Percentiles rank a stretch among this genome's conserved stretches.
These are phyloP conservation scores for Rhizopogon salebrosus DNA, from an alignment of 768 basidiomycete genomes.

Conservation along the genomic window DNA sequence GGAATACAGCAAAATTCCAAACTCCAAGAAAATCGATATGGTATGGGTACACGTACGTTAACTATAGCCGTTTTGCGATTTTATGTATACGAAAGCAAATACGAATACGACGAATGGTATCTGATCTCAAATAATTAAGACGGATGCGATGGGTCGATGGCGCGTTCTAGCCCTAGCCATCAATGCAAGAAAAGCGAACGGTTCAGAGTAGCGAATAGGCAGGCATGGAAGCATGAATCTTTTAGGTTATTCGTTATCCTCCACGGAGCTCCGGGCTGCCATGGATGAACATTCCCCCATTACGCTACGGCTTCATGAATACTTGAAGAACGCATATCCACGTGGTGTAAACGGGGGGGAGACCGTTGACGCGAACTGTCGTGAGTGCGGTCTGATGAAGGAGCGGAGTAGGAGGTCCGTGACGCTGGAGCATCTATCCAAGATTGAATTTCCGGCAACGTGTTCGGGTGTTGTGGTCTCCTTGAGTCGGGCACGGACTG, in stretches of 20 bases:
- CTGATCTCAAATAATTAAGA: constrained; percentile 17
- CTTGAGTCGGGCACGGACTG: constrained; percentile 31
- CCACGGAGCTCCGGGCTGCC: constrained; percentile 16
- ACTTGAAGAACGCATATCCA: constrained; percentile 25
- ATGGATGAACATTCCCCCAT: constrained; percentile 4
- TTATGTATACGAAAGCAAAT: constrained; percentile 17
- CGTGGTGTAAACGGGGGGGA: constrained; percentile 27
- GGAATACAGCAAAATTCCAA: constrained; percentile 20
- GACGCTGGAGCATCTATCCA: constrained; percentile 36
- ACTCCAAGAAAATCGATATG: constrained; percentile 19
- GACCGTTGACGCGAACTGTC: constrained; percentile 28
- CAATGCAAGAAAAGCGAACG: constrained; percentile 16
- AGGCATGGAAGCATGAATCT: constrained; percentile 8
- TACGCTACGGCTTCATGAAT: constrained; percentile 27
- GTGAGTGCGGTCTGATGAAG: constrained; percentile 27
- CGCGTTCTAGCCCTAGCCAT: constrained; percentile 17
- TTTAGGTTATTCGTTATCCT: constrained; percentile 1
- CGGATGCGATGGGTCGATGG: constrained; percentile 9
- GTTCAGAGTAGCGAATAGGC: constrained; percentile 4
- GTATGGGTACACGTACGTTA: constrained; percentile 19
- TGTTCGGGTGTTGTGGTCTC: constrained; percentile 28
- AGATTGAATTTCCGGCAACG: constrained; percentile 42
- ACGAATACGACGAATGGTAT: constrained; percentile 12
- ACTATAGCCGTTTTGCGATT: constrained; percentile 12
- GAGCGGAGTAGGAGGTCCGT: constrained; percentile 20